Conservation (phyloP, 495 filamentous ascomycete genomes). For the Podospora fimiseda region DNA sequence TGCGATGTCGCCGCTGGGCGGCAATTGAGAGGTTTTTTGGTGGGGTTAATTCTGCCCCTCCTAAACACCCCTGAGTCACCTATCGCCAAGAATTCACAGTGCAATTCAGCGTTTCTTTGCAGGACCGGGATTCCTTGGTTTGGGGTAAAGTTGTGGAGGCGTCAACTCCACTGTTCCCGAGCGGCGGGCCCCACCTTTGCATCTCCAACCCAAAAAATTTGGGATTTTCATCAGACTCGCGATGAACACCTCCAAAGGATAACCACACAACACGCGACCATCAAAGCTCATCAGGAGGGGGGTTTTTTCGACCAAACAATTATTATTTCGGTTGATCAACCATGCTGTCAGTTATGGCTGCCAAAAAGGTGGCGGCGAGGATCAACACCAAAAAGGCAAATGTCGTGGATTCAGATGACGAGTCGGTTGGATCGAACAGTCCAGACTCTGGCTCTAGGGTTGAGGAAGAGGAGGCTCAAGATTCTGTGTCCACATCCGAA, state of each 20-base stretch:
- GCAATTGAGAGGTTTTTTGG: neutral
- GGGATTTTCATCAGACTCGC: neutral
- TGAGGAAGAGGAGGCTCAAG: conserved; percentile 3
- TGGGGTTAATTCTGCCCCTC: too few species aligned
- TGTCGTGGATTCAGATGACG: neutral
- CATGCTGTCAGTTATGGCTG: conserved; percentile 20
- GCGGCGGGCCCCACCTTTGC: neutral
- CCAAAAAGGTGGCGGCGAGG: conserved; percentile 4
- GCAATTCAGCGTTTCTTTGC: neutral
- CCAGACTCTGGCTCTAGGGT: conserved; percentile 8
- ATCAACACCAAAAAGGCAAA: too few species aligned
- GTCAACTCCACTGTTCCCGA: too few species aligned
- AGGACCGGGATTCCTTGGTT: neutral
- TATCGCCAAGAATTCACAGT: neutral
- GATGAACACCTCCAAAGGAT: neutral
- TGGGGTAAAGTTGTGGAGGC: neutral
- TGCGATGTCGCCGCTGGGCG: neutral
- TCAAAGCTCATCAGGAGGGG: too few species aligned
- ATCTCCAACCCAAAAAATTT: neutral
- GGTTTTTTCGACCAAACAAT: too few species aligned
- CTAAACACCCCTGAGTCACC: neutral
- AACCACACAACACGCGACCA: too few species aligned
- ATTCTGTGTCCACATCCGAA: neutral
- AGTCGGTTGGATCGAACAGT: neutral
- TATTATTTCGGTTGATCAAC: too few species aligned